phyloP scores from a whole-genome alignment of 2,329 filamentous ascomycete genomes.

The Fusarium coicis region DNA sequence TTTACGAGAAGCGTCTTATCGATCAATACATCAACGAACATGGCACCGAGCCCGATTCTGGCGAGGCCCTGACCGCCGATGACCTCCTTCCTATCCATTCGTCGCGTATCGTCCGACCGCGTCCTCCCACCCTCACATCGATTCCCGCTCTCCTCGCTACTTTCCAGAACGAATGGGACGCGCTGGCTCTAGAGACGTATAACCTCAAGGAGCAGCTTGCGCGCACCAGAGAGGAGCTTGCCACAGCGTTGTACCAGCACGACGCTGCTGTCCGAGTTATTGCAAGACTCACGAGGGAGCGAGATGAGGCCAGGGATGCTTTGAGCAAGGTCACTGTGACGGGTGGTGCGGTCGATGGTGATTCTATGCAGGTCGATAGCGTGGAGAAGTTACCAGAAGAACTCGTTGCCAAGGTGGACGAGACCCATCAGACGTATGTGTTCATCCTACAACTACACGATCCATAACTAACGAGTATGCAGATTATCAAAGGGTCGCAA shows the following conservation, averaged over 20 bases:
- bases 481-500: conserved; percentile 89
- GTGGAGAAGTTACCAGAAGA: conserved; percentile 78
- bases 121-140: conserved; percentile 93
- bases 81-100: conserved; percentile 91
- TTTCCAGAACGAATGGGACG: conserved; percentile 99
- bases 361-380: conserved; percentile 91
- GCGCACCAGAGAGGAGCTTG: conserved; percentile 92
- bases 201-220: conserved; percentile 89
- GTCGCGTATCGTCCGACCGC: conserved; percentile 83
- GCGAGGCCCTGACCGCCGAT: conserved; percentile 83
- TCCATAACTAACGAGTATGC: conserved; percentile 23
- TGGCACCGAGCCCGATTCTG: conserved; percentile 90
- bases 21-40: conserved; percentile 95
- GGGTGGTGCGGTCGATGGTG: conserved; percentile 67
- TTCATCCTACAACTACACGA: not conserved
- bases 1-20: conserved; percentile 95
- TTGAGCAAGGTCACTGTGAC: conserved; percentile 86
- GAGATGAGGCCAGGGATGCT: conserved; percentile 91
- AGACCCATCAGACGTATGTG: conserved; percentile 81
- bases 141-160: conserved; percentile 93
- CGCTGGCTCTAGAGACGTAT: conserved; percentile 89
- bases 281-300: conserved; percentile 86
- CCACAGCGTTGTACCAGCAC: conserved; percentile 93
- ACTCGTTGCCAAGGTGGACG: conserved; percentile 78
- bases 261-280: conserved; percentile 97